Conservation (phyloP, 2,329 filamentous ascomycete species). For the Dactylellina leptospora region DNA sequence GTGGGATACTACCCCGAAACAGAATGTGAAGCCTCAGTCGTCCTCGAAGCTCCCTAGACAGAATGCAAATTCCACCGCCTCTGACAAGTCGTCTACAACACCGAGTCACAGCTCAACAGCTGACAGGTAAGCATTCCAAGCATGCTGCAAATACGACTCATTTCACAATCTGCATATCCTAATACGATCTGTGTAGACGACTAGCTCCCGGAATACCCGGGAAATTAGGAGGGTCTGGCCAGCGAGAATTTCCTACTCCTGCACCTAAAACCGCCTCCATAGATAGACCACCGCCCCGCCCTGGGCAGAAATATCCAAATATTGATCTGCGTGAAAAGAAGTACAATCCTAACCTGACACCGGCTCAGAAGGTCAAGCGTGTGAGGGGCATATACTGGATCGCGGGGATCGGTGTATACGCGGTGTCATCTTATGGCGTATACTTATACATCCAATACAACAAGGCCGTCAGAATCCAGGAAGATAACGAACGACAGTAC, state of each 20-base stretch:
- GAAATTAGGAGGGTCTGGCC: not conserved
- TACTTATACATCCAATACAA: conserved; percentile 55
- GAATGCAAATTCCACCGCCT: not conserved
- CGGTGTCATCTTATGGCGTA: conserved; percentile 54
- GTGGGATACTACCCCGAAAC: conserved; percentile 21
- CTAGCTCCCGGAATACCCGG: conserved; percentile 4
- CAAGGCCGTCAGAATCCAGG: conserved; percentile 23
- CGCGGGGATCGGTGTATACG: conserved; percentile 54
- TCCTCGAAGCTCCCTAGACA: not conserved
- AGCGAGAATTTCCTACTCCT: not conserved
- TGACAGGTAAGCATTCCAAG: conserved; percentile 6
- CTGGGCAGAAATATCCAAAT: conserved; percentile 38
- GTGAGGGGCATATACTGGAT: conserved; percentile 51
- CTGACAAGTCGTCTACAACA: not conserved
- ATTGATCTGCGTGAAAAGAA: conserved; percentile 15
- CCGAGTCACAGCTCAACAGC: conserved; percentile 4
- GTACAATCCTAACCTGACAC: not conserved
- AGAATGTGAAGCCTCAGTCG: conserved; percentile 9
- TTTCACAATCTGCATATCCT: not conserved
- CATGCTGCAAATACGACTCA: not conserved
- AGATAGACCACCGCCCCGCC: conserved; percentile 19
- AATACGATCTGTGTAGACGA: conserved; percentile 9
- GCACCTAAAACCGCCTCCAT: not conserved
- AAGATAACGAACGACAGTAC: conserved; percentile 39
- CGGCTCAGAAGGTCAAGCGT: conserved; percentile 44